Evolutionary conservation across 2,329 filamentous ascomycete genomes (phyloP).

Genomic region (Apiospora pterosperma): DNA sequence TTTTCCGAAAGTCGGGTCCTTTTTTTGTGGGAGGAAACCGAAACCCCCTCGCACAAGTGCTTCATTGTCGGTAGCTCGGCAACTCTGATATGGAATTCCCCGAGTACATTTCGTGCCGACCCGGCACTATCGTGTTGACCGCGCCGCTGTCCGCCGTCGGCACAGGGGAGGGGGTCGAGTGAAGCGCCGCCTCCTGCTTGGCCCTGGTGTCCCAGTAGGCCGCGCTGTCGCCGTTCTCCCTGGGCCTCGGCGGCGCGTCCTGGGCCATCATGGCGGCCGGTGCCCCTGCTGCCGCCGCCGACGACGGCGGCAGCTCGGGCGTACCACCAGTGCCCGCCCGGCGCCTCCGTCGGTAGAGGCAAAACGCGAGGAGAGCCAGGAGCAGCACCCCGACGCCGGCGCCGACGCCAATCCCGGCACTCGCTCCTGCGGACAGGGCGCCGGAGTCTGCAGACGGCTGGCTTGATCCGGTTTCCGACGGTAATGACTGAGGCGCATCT

Average conservation of each 20-base stretch:
- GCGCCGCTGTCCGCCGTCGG: neutral
- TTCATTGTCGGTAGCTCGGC: neutral
- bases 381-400: constrained; percentile 12
- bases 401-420: constrained; percentile 14
- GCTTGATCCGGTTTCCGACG: neutral
- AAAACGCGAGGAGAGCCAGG: constrained; percentile 4
- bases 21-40: neutral
- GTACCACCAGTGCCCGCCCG: too few relatives aligned
- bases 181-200: neutral
- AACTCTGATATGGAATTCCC: neutral
- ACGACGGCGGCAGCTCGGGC: neutral
- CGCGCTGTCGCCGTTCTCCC: neutral
- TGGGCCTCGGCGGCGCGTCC: neutral
- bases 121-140: neutral
- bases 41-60: too few relatives aligned
- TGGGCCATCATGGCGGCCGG: neutral
- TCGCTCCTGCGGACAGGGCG: constrained; percentile 9
- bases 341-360: constrained; percentile 9
- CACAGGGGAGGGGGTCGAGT: neutral
- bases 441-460: neutral
- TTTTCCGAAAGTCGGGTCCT: neutral
- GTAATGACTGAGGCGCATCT: neutral
- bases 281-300: too few relatives aligned
- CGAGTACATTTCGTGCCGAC: neutral
- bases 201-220: neutral